These are phyloP conservation scores for Asterophora parasitica DNA, from an alignment of 768 basidiomycete genomes.

Conservation along the genomic window DNA sequence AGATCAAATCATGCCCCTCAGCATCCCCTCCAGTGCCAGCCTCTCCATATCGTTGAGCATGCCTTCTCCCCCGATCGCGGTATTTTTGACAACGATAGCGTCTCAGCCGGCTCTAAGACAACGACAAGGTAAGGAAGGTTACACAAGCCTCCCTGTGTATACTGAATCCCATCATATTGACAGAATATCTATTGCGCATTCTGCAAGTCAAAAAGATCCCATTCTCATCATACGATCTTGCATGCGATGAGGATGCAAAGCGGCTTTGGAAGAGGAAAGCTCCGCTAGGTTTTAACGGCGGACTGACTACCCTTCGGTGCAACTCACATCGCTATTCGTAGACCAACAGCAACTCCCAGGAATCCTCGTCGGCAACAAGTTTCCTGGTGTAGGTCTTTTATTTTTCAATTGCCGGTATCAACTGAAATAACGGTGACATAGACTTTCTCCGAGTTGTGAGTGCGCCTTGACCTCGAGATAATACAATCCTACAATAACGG, in stretches of 20 bases:
- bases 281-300: constrained; percentile 46
- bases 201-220: constrained; percentile 84
- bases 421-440: constrained; percentile 22
- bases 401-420: constrained; percentile 1
- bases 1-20: too few relatives aligned
- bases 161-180: background rate
- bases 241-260: constrained; percentile 80
- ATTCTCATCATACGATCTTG: constrained; percentile 79
- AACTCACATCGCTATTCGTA: constrained; percentile 22
- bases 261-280: constrained; percentile 78
- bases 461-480: constrained; percentile 2
- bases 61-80: constrained; percentile 73
- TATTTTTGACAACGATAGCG: constrained; percentile 86
- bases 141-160: background rate
- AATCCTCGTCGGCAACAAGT: constrained; percentile 72
- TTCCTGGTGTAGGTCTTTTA: constrained; percentile 59
- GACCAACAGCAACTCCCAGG: constrained; percentile 85
- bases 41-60: background rate
- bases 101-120: constrained; percentile 74
- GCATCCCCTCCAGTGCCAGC: background rate
- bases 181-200: constrained; percentile 79
- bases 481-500: constrained; percentile 4
- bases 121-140: constrained; percentile 52
- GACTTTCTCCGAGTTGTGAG: constrained; percentile 76
- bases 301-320: background rate